Conservation (phyloP, 2,329 filamentous ascomycete genomes). For the Rutstroemia sp. region DNA sequence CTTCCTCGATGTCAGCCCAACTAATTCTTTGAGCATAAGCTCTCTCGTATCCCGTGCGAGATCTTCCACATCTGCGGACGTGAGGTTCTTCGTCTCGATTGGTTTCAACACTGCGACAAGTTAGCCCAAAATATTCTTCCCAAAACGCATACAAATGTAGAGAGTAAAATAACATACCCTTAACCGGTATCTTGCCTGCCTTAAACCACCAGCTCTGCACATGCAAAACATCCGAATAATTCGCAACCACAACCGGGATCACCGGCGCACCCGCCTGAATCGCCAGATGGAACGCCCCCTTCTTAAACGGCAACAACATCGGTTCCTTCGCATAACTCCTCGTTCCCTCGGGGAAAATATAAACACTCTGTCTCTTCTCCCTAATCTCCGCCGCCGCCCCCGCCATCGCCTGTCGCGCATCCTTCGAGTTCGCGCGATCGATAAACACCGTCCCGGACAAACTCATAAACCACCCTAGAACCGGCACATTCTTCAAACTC, state of each 20-base stretch:
- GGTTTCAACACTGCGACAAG: conserved; percentile 61
- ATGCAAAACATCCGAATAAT: conserved; percentile 68
- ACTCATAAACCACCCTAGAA: conserved; percentile 92
- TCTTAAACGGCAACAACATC: conserved; percentile 89
- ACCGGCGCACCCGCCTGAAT: conserved; percentile 91
- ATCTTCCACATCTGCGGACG: conserved; percentile 68
- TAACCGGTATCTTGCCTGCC: conserved; percentile 64
- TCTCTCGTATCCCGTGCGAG: conserved; percentile 62
- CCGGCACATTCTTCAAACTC: conserved; percentile 67
- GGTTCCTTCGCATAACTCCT: conserved; percentile 81
- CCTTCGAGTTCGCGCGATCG: conserved; percentile 77
- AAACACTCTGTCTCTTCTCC: conserved; percentile 64
- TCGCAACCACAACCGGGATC: conserved; percentile 75
- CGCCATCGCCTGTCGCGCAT: conserved; percentile 78
- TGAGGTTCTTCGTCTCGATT: conserved; percentile 68
- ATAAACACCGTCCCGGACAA: conserved; percentile 91
- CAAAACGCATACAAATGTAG: not conserved
- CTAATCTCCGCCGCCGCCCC: conserved; percentile 76
- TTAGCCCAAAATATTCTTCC: conserved; percentile 11
- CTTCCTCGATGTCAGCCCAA: conserved; percentile 45
- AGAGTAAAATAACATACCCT: conserved; percentile 44
- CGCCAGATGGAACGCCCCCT: conserved; percentile 94
- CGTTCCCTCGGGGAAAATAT: conserved; percentile 88
- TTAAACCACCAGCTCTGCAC: conserved; percentile 58
- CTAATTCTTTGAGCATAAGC: conserved; percentile 64